A percentile compares a stretch with the other conserved stretches of the same genome.
These are phyloP conservation scores for Ophiostoma ips DNA, from an alignment of 2,329 filamentous ascomycete genomes.

Conservation along the genomic window DNA sequence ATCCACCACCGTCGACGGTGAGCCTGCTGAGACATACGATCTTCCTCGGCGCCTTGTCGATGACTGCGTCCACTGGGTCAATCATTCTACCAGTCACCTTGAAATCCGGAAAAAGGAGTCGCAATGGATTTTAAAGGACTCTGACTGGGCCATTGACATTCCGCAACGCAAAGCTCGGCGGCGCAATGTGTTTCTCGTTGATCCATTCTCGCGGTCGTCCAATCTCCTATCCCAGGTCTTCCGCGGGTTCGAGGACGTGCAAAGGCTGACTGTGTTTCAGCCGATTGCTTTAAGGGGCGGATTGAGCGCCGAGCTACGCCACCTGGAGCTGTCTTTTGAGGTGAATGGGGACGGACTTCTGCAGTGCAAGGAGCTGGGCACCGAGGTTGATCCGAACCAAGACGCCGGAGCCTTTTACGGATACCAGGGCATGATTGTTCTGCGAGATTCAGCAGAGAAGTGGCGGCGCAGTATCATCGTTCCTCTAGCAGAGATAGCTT, in stretches of 20 bases:
- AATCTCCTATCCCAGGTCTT: constrained; percentile 31
- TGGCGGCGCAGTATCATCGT: constrained; percentile 35
- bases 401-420: constrained; percentile 48
- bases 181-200: constrained; percentile 26
- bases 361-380: constrained; percentile 31
- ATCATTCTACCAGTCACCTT: constrained; percentile 26
- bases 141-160: constrained; percentile 24
- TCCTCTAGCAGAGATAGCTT: constrained; percentile 28
- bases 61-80: constrained; percentile 46
- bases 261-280: constrained; percentile 33
- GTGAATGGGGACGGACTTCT: constrained; percentile 32
- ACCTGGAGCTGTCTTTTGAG: constrained; percentile 37
- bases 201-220: constrained; percentile 31
- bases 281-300: constrained; percentile 13
- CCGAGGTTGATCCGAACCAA: constrained; percentile 42
- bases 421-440: constrained; percentile 41
- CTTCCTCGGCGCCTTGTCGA: constrained; percentile 36
- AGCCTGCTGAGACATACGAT: constrained; percentile 28
- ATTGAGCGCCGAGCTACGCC: constrained; percentile 35
- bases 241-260: constrained; percentile 30
- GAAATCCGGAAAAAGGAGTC: constrained; percentile 30
- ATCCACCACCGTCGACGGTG: neutral
- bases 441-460: constrained; percentile 29
- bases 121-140: constrained; percentile 16
- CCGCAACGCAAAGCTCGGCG: constrained; percentile 9